Evolutionary conservation across 2,329 filamentous ascomycete species (phyloP), one percentile per base, ranked within the genome.

Genomic region (Hypoxylon sp.): DNA sequence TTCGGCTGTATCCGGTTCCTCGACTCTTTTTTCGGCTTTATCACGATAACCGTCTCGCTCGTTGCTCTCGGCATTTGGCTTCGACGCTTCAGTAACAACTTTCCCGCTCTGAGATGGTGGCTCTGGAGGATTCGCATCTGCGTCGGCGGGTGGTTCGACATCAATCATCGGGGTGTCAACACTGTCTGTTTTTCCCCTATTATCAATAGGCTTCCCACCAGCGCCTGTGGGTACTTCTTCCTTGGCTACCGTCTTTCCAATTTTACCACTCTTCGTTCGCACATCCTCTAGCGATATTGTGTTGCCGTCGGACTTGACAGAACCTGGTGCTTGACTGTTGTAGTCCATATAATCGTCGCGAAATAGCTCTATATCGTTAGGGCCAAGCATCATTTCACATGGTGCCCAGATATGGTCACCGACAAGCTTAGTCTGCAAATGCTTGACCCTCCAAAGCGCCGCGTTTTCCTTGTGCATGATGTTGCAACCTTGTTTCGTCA

Each of bases 381-480:
- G 79, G 0, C 83, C 83, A 36, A 88, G 78, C 78, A 90, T 85
- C 68, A 82, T 79, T 48, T 83, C 83, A 72, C 87, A 89, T 6
- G 87, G 87, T 45, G 85, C 83, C 88, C 88, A 90, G 12, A 87
- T 88, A 67, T 89, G 87, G 75, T 96, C 93, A 30, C 93, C 93
- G 50, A 91, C 88, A 7, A 96, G 83, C 68, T 87, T 87, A 30
- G 90, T 91, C 69, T 93, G 84, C 52, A 96, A 79, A 70, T 90
- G 87, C 75, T 93, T 93, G 48, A 93, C 89, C 71, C 87, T 88
- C 86, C 90, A 92, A 9, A 95, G 80, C 4, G 89, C 88, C 24
- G 83, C 82, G 67, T 91, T 91, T 75, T 96, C 93, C 74, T 91
- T 90, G 61, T 92, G 88, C 81, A 93, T 87, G 70, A 92, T 89